phyloP scores from a whole-genome alignment of 305 asterid species.

The Rubia balearica region DNA sequence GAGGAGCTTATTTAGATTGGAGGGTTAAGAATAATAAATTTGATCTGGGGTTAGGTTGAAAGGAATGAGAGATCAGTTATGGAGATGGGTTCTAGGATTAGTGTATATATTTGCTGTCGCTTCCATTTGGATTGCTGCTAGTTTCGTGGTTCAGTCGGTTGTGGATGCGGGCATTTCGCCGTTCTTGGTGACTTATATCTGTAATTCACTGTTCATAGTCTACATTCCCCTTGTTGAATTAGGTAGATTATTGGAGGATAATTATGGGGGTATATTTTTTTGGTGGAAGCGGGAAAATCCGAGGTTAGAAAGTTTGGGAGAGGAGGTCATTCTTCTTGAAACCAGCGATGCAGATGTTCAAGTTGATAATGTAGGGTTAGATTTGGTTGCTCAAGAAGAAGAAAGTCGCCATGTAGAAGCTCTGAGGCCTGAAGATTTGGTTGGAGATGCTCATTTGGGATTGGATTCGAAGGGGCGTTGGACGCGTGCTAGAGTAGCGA shows the following conservation, averaged over 20 bases:
- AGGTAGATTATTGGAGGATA: constrained; percentile 59
- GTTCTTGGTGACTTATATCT: constrained; percentile 71
- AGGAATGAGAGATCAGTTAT: constrained; percentile 45
- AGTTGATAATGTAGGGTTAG: constrained; percentile 21
- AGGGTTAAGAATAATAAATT: neutral
- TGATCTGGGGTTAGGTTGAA: constrained; percentile 2
- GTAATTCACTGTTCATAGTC: constrained; percentile 76
- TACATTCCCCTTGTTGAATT: constrained; percentile 79
- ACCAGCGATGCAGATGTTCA: constrained; percentile 21
- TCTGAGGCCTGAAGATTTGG: constrained; percentile 13
- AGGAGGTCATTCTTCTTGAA: constrained; percentile 54
- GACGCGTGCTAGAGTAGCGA: constrained; percentile 74
- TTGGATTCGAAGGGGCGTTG: constrained; percentile 79
- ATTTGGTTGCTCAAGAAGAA: constrained; percentile 18
- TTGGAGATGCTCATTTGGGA: constrained; percentile 25
- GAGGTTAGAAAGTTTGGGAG: constrained; percentile 30
- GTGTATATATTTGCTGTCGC: constrained; percentile 70
- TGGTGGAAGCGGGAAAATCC: constrained; percentile 35
- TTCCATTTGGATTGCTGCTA: constrained; percentile 88
- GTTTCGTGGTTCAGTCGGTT: constrained; percentile 85
- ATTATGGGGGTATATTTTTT: constrained; percentile 44
- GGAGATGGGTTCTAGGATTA: constrained; percentile 82
- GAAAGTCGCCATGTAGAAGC: constrained; percentile 17
- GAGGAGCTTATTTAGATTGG: neutral
- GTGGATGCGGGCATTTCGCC: constrained; percentile 90